These are phyloP conservation scores for Salix viminalis DNA, from an alignment of 345 rosid genomes.

Conservation along the genomic window DNA sequence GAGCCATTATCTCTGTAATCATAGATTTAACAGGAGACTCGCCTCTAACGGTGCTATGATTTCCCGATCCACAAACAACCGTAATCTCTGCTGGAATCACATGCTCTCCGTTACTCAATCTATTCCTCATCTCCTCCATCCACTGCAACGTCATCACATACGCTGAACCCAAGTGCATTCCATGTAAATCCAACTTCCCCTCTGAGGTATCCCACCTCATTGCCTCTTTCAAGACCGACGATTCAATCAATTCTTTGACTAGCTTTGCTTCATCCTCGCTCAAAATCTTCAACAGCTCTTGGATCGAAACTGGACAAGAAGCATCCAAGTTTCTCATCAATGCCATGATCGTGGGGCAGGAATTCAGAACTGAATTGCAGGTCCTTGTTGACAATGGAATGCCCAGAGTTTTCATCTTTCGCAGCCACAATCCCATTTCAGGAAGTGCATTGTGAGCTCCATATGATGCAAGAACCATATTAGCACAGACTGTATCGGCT, in stretches of 20 bases:
- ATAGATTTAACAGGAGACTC: slow-evolving; percentile 65
- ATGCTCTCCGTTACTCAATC: slow-evolving; percentile 31
- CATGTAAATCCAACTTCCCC: slow-evolving; percentile 78
- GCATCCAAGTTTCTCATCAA: slow-evolving; percentile 30
- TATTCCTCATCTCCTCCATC: slow-evolving; percentile 53
- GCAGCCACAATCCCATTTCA: slow-evolving; percentile 58
- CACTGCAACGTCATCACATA: slow-evolving; percentile 68
- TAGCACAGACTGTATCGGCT: slow-evolving; percentile 64
- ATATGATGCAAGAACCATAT: slow-evolving; percentile 76
- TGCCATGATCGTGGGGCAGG: slow-evolving; percentile 49
- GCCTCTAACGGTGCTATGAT: slow-evolving; percentile 62
- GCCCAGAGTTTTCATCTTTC: slow-evolving; percentile 38
- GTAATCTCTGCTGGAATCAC: slow-evolving; percentile 55
- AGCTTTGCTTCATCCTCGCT: slow-evolving; percentile 42
- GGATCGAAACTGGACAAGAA: slow-evolving; percentile 39
- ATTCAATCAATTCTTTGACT: slow-evolving; percentile 47
- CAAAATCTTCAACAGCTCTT: slow-evolving; percentile 44
- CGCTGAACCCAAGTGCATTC: slow-evolving; percentile 68
- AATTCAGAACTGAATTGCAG: slow-evolving; percentile 69
- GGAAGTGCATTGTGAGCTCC: slow-evolving; percentile 56
- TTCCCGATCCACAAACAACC: slow-evolving; percentile 70
- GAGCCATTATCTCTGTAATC: slow-evolving; percentile 53
- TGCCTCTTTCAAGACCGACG: slow-evolving; percentile 46
- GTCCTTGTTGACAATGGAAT: slow-evolving; percentile 62
- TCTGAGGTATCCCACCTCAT: slow-evolving; percentile 51